Evolutionary conservation across 495 filamentous ascomycete genomes (phyloP), one percentile per base, ranked within the genome.

Genomic region (Tuber magnatum): DNA sequence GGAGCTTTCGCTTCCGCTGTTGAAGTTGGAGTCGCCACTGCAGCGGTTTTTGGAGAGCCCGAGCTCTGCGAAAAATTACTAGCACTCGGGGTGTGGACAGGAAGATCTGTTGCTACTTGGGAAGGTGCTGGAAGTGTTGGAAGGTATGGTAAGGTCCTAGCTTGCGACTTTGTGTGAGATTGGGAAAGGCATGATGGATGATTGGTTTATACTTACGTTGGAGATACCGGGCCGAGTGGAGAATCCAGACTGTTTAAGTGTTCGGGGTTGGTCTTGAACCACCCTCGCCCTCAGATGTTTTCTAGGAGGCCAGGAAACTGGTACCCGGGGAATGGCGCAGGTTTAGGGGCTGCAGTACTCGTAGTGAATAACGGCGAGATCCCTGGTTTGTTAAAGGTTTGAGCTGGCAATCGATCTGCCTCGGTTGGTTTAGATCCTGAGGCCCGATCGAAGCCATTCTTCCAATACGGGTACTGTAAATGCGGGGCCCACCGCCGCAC

Each of bases 21-120:
- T 5, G 77, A 20, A 18, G 8, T 40, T 70, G 71, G 76, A 71
- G 77, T 71, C 56, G 76, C 77, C 76, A 79, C 38, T 48, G 74
- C 71, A 56, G 44, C 73, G 65, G 28, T 28, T 65, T 38, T 41
- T 39, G 56, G 5, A 35, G 56, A 65, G 56, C 56, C 10, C 14
- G 32, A 35, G 56, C 56, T 65, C 28, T 35, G 16, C 56, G 12
- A 35, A 32, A 32, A 32, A 20, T 28, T 18, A 65, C 28, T 35
- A 35, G 12, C 12, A 35, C 56, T 20, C 12, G 56, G n/a, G 28
- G 10, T 65, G 14, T 7, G 28, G 56, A 65, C 35, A 65, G 28
- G 56, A 35, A 18, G 28, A 35, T 65, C 12, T 65, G 12, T 65
- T 35, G 28, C 56, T 35, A 16, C 14, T 4, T 35, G 16, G 56